Conservation (phyloP, 2,329 filamentous ascomycete species). For the Botryotinia narcissicola region DNA sequence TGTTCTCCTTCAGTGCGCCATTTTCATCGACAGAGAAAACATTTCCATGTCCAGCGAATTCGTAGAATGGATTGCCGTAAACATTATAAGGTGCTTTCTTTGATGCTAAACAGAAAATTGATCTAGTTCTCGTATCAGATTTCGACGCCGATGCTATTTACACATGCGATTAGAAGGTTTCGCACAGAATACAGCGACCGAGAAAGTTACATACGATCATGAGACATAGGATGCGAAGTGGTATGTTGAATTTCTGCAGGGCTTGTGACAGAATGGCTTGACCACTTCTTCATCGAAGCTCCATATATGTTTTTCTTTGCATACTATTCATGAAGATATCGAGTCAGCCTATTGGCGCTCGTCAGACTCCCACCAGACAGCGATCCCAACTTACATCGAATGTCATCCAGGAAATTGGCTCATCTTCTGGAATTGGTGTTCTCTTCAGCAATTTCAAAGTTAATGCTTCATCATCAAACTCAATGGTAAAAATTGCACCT, state of each 20-base stretch:
- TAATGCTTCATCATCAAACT: conserved; percentile 79
- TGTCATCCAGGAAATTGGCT: conserved; percentile 92
- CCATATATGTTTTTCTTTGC: conserved; percentile 82
- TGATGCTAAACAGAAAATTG: conserved; percentile 83
- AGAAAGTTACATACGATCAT: conserved; percentile 51
- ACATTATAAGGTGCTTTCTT: conserved; percentile 75
- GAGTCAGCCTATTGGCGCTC: neutral
- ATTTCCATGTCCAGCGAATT: conserved; percentile 77
- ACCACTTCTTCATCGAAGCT: conserved; percentile 92
- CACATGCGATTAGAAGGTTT: conserved; percentile 20
- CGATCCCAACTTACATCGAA: conserved; percentile 64
- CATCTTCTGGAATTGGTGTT: conserved; percentile 75
- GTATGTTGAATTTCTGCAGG: conserved; percentile 71
- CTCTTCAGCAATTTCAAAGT: conserved; percentile 74
- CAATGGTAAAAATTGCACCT: conserved; percentile 84
- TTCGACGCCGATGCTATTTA: conserved; percentile 59
- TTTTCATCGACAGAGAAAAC: conserved; percentile 61
- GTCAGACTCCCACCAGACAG: conserved; percentile 25
- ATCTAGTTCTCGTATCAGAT: conserved; percentile 74
- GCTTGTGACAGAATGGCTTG: conserved; percentile 72
- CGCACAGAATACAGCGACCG: neutral
- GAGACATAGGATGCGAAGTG: conserved; percentile 11
- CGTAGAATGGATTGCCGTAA: conserved; percentile 90
- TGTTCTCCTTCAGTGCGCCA: conserved; percentile 60
- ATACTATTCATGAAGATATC: conserved; percentile 52